Conservation (phyloP, 2,329 filamentous ascomycete genomes). For the Neopestalotiopsis clavispora region DNA sequence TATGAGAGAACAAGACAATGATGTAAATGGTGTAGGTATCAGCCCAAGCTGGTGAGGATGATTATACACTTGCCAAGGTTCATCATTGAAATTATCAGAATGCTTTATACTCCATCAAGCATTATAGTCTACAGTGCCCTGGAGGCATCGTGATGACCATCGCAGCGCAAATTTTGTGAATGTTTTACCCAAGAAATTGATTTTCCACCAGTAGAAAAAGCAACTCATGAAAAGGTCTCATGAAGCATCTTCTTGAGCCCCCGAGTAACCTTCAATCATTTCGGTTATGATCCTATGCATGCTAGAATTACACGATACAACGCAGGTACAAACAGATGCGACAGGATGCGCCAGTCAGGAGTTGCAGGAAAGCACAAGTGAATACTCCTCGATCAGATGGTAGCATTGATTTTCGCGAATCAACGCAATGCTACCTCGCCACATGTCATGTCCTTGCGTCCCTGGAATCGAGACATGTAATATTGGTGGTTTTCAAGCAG, state of each 20-base stretch:
- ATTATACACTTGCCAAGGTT: no score
- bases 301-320: neutral
- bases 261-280: neutral
- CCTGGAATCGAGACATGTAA: neutral
- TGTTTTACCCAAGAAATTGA: neutral
- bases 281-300: conserved; percentile 4
- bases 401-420: no score
- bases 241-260: neutral
- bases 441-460: neutral
- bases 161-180: neutral
- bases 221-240: neutral
- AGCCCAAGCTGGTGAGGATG: no score
- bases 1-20: neutral
- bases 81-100: neutral
- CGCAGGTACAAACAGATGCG: neutral
- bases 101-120: neutral
- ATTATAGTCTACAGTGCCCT: neutral
- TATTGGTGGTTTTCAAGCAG: neutral
- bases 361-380: neutral
- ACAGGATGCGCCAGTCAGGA: neutral
- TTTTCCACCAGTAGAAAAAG: conserved; percentile 10
- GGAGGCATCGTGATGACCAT: neutral
- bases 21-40: neutral
- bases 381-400: neutral
- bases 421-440: neutral